phyloP scores from a whole-genome alignment of 805 yeast genomes.

The Nakazawaea populi region DNA sequence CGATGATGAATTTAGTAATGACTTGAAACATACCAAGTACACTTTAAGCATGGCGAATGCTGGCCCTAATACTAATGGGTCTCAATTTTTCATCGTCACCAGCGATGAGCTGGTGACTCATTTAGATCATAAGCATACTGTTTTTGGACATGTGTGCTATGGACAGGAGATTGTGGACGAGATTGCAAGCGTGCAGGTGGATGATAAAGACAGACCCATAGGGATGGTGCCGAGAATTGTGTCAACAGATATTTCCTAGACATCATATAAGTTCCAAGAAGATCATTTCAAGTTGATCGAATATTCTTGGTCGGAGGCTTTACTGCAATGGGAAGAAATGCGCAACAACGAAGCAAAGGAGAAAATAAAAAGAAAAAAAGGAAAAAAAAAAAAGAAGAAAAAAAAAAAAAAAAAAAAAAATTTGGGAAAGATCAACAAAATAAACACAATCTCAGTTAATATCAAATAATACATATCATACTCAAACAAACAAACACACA shows the following conservation, averaged over 20 bases:
- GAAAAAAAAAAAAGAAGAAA: neutral
- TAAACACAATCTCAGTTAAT: no score
- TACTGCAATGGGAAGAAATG: no score
- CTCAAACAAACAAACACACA: no score
- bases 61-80: slow-evolving; percentile 53
- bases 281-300: no score
- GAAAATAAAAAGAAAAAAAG: neutral
- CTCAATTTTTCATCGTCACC: slow-evolving; percentile 56
- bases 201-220: slow-evolving; percentile 40
- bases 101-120: slow-evolving; percentile 30
- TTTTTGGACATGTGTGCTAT: slow-evolving; percentile 45
- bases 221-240: slow-evolving; percentile 3
- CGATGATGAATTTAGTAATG: slow-evolving; percentile 44
- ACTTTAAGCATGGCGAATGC: slow-evolving; percentile 59
- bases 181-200: slow-evolving; percentile 40
- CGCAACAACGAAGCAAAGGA: neutral
- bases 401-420: no score
- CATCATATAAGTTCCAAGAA: no score
- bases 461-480: no score
- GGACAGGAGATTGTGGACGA: slow-evolving; percentile 46
- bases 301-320: neutral
- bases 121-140: slow-evolving; percentile 53
- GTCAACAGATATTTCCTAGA: neutral
- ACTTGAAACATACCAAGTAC: slow-evolving; percentile 45
- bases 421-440: no score